Evolutionary conservation across 2,329 filamentous ascomycete genomes (phyloP), one percentile per base, ranked within the genome.

Genomic region (Diatrype stigma): DNA sequence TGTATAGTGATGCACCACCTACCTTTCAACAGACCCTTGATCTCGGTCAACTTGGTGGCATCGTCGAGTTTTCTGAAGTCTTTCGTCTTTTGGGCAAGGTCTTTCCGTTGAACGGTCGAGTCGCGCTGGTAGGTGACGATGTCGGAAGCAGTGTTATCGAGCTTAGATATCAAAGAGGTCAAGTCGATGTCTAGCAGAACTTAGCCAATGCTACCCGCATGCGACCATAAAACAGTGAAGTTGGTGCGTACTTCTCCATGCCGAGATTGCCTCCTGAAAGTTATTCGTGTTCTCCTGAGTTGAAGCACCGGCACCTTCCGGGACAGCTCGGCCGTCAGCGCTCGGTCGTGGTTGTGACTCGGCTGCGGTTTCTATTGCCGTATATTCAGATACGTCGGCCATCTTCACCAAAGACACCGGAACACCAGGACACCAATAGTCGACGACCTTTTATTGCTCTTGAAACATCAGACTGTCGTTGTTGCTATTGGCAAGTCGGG

Each of bases 1-100:
- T 56, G 16, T 10, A 14, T 16, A 12, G n/a, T 6, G 16, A 3
- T 17, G n/a, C 16, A 22, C 16, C 19, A 55, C 63, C 45, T 67
- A 91, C 90, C 86, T 78, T 96, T 96, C 52, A 99, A 73, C 47
- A 99, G 73, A 37, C 84, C 84, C 72, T 97, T 99, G 74, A 96
- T 85, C 69, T 99, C 94, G 5, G 78, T 77, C 49, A 99, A 73
- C 70, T 97, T 99, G 51, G 82, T 83, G 11, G 87, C 75, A 75
- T 99, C 66, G 61, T 97, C 93, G 11, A 96, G 80, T 69, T 96
- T 97, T 54, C 92, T 81, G 62, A 97, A 99, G 63, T 97, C 93
- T 65, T 99, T 99, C 1, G 94, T 99, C 78, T 96, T 97, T 67
- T 96, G 92, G n/a, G 95, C 94, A 19, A 99, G 77, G 54, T 99